phyloP scores from a whole-genome alignment of 169 alveolate species.

The Hepatocystis sp. region DNA sequence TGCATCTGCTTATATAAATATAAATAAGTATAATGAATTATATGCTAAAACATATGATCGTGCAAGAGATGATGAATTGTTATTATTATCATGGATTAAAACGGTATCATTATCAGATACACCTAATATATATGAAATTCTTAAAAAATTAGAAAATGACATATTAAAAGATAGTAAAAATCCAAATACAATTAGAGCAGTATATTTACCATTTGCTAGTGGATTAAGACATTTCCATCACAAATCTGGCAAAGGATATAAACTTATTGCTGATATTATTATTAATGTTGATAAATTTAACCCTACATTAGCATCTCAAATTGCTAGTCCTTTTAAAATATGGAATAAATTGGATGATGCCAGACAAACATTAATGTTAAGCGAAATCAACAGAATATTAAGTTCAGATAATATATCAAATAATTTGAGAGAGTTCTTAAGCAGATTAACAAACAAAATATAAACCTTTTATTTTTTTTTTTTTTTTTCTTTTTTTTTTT shows the following conservation, averaged over 20 bases:
- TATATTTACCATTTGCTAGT: conserved; percentile 85
- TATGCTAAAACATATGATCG: conserved; percentile 41
- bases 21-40: conserved; percentile 36
- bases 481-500: too few relatives aligned
- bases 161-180: conserved; percentile 81
- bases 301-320: conserved; percentile 85
- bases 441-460: conserved; percentile 73
- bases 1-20: conserved; percentile 41
- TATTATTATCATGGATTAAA: conserved; percentile 85
- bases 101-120: conserved; percentile 83
- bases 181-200: conserved; percentile 86
- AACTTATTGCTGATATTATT: conserved; percentile 86
- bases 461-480: too few relatives aligned
- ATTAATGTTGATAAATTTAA: conserved; percentile 84
- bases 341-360: conserved; percentile 81
- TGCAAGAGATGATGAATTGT: conserved; percentile 75
- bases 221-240: conserved; percentile 84
- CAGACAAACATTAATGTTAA: conserved; percentile 80
- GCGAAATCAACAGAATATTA: conserved; percentile 78
- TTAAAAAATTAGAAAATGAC: conserved; percentile 75
- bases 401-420: conserved; percentile 79
- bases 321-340: conserved; percentile 78
- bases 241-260: conserved; percentile 87
- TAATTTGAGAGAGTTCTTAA: conserved; percentile 81
- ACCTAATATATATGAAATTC: conserved; percentile 77